phyloP scores from a whole-genome alignment of 805 yeast genomes.

The Kodamaea hsintzibuensis region DNA sequence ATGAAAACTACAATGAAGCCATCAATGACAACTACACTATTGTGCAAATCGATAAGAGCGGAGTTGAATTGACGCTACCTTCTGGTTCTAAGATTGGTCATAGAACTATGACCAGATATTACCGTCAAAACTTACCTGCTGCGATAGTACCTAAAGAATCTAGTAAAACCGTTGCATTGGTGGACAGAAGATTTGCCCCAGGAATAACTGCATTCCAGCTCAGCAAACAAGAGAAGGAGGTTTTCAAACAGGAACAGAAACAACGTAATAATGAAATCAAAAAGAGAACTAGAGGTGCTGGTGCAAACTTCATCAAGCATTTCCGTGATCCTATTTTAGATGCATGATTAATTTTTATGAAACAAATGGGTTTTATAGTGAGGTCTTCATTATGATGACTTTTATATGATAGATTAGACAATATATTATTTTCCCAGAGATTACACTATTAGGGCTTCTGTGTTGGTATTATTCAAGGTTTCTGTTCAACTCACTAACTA shows the following conservation, averaged over 20 bases:
- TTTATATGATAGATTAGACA: not conserved
- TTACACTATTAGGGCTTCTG: too few relatives aligned
- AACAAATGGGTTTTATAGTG: not conserved
- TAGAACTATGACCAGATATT: conserved; percentile 68
- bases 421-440: not conserved
- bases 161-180: conserved; percentile 72
- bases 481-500: too few relatives aligned
- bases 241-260: conserved; percentile 10
- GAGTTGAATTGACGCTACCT: conserved; percentile 70
- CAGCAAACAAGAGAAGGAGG: conserved; percentile 35
- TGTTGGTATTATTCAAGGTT: too few relatives aligned
- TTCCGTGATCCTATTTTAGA: conserved; percentile 71
- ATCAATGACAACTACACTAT: conserved; percentile 25
- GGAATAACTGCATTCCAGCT: conserved; percentile 32
- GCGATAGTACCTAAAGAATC: conserved; percentile 54
- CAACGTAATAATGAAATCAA: conserved; percentile 1
- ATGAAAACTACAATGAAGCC: conserved; percentile 13
- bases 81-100: conserved; percentile 82
- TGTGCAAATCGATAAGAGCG: conserved; percentile 53
- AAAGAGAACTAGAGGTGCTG: conserved; percentile 4
- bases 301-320: conserved; percentile 37
- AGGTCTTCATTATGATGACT: not conserved
- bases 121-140: conserved; percentile 55
- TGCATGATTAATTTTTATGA: conserved; percentile 1
- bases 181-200: conserved; percentile 56